Percentiles rank a stretch among this genome's conserved stretches.
phyloP scores from a whole-genome alignment of 2,329 filamentous ascomycete species.

The Xylariaceae sp. region DNA sequence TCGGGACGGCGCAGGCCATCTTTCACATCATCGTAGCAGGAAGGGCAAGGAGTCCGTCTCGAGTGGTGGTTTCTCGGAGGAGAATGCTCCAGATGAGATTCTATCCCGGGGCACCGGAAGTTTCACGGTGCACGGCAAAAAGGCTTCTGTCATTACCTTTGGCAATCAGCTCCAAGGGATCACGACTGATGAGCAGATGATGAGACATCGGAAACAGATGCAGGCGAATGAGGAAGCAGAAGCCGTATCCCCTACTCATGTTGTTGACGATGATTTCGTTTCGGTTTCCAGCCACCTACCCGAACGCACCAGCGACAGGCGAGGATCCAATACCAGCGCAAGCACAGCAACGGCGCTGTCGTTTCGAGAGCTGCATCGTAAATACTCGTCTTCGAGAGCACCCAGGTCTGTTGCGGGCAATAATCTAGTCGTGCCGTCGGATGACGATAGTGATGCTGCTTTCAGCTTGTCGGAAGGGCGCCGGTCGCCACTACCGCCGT shows the following conservation, averaged over 20 bases:
- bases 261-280: slow-evolving; percentile 48
- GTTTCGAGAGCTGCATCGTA: slow-evolving; percentile 59
- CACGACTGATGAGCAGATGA: slow-evolving; percentile 67
- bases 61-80: slow-evolving; percentile 50
- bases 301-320: slow-evolving; percentile 46
- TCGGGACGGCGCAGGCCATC: slow-evolving; percentile 69
- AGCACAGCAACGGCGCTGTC: slow-evolving; percentile 65
- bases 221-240: slow-evolving; percentile 39
- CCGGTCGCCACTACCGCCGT: slow-evolving; percentile 51
- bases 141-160: slow-evolving; percentile 95
- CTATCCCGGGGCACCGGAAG: slow-evolving; percentile 77
- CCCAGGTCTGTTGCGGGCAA: slow-evolving; percentile 39
- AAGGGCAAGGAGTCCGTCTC: slow-evolving; percentile 71
- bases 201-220: slow-evolving; percentile 57
- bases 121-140: slow-evolving; percentile 96
- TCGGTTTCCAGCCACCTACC: slow-evolving; percentile 45
- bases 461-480: slow-evolving; percentile 58
- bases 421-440: slow-evolving; percentile 47
- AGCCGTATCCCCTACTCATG: slow-evolving; percentile 33
- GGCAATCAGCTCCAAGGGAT: slow-evolving; percentile 83
- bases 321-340: slow-evolving; percentile 59
- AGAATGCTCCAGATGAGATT: slow-evolving; percentile 57
- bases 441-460: slow-evolving; percentile 58
- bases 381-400: slow-evolving; percentile 52
- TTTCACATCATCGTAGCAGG: slow-evolving; percentile 65